Evolutionary conservation across 2,329 filamentous ascomycete genomes (phyloP), one percentile per base, ranked within the genome.

Genomic region (Alternaria postmessia): DNA sequence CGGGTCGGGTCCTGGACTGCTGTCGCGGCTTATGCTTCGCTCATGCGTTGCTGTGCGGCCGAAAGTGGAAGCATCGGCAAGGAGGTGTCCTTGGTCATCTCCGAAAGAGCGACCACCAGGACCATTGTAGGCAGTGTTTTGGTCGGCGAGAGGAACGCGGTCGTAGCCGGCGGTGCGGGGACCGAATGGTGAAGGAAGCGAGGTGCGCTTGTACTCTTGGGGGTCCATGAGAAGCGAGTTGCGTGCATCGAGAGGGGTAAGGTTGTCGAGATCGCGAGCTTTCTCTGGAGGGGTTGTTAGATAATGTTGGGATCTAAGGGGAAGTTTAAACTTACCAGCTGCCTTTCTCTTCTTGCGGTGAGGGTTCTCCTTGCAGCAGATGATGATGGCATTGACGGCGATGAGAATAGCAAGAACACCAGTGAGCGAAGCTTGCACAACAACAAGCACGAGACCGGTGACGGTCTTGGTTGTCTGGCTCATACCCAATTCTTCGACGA

Each of bases 381-480:
- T 86, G 70, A 92, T 91, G 74, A 97, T 88, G 47, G 92, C 92
- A 75, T 98, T 98, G 82, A 94, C 91, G 11, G 87, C 86, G 69
- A 99, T 96, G 30, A 98, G 84, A 52, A 98, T 91, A 4, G 92
- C 94, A 57, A 99, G 84, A 24, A 93, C 79, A 63, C 87, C 93
- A 6, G 94, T 96, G 67, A 99, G 82, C 0, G 89, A 87, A 0
- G 92, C 92, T 80, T 99, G 95, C 5, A 98, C 86, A n/a, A 89
- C 92, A 67, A 98, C 95, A 60, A 99, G 85, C 16, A 93, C 92
- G n/a, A 98, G 88, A 56, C 95, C 95, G 16, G 92, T 94, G 51
- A 98, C 87, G 0, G 95, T 98, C 83, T 97, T 93, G 9, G 94
- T 97, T 9, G 94, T 96, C 79, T 97, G 90, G 6, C 89, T 86